phyloP scores from a whole-genome alignment of 1,139 yeast genomes.

The Ogataea hybrid region DNA sequence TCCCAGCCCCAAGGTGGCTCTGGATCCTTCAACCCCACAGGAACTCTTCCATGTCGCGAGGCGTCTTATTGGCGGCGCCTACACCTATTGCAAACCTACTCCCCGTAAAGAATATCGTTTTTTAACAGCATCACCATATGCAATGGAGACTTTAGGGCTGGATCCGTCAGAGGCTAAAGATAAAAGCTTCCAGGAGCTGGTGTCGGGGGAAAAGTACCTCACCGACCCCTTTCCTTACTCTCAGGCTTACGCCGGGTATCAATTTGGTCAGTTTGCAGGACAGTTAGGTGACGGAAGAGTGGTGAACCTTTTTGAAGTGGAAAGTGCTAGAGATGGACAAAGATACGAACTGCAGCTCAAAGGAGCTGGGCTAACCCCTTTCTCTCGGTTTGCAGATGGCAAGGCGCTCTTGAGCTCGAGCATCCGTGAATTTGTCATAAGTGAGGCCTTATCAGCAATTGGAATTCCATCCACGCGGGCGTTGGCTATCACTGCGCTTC shows the following conservation, averaged over 20 bases:
- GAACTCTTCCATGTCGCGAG: conserved; percentile 55
- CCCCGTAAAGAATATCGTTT: conserved; percentile 51
- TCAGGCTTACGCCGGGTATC: conserved; percentile 94
- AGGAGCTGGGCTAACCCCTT: conserved; percentile 92
- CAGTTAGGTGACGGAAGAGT: conserved; percentile 97
- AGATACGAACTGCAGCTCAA: conserved; percentile 75
- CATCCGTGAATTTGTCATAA: conserved; percentile 80
- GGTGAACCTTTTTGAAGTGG: conserved; percentile 70
- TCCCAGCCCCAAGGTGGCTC: conserved; percentile 48
- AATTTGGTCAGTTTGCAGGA: conserved; percentile 95
- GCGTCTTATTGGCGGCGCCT: conserved; percentile 60
- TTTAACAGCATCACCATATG: conserved; percentile 58
- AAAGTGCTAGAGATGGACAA: conserved; percentile 36
- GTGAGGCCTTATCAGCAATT: conserved; percentile 77
- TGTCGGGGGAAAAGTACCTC: conserved; percentile 49
- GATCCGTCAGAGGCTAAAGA: conserved; percentile 36
- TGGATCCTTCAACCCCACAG: conserved; percentile 28
- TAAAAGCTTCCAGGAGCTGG: conserved; percentile 48
- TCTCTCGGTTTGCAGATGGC: conserved; percentile 93
- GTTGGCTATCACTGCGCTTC: conserved; percentile 65
- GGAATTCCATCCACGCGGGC: conserved; percentile 91
- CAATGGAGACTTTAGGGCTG: conserved; percentile 61
- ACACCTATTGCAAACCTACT: conserved; percentile 69
- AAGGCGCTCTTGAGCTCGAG: conserved; percentile 89
- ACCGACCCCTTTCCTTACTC: conserved; percentile 64